phyloP scores from a whole-genome alignment of 1,284 basidiomycete species.

The Irpex rosettiformis region DNA sequence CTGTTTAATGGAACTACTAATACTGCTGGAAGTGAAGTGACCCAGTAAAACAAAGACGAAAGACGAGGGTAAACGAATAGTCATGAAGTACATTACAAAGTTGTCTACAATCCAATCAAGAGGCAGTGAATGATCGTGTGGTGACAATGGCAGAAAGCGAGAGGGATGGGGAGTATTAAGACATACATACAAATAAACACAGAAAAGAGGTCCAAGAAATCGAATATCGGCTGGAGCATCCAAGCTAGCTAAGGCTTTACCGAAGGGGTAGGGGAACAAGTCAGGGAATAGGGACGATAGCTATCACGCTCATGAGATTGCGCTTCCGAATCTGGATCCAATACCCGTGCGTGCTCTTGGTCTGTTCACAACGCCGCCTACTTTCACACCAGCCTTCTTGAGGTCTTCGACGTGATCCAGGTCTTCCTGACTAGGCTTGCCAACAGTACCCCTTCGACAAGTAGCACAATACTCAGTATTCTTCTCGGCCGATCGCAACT shows the following conservation, averaged over 20 bases:
- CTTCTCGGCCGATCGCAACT: constrained; percentile 40
- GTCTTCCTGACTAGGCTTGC: constrained; percentile 13
- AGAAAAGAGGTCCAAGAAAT: constrained; percentile 2
- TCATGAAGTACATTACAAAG: constrained; percentile 5
- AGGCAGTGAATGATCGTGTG: background rate
- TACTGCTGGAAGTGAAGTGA: background rate
- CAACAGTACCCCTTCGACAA: constrained; percentile 50
- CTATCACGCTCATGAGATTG: constrained; percentile 24
- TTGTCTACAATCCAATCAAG: constrained; percentile 3
- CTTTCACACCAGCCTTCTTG: constrained; percentile 25
- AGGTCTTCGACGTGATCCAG: constrained; percentile 20
- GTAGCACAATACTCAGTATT: constrained; percentile 47
- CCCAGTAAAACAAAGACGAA: background rate
- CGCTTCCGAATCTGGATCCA: constrained; percentile 54
- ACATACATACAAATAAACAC: constrained; percentile 18
- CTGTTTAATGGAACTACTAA: background rate
- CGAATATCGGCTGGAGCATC: constrained; percentile 6
- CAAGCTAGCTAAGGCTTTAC: background rate
- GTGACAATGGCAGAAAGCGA: constrained; percentile 4
- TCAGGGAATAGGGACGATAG: background rate
- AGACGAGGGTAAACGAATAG: constrained; percentile 1
- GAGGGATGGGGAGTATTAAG: constrained; percentile 3
- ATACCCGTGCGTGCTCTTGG: constrained; percentile 65
- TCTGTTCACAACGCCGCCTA: constrained; percentile 54
- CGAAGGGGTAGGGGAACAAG: background rate